These are phyloP conservation scores for Cyberlindnera mycetangii DNA, from an alignment of 805 yeast genomes.

Conservation along the genomic window DNA sequence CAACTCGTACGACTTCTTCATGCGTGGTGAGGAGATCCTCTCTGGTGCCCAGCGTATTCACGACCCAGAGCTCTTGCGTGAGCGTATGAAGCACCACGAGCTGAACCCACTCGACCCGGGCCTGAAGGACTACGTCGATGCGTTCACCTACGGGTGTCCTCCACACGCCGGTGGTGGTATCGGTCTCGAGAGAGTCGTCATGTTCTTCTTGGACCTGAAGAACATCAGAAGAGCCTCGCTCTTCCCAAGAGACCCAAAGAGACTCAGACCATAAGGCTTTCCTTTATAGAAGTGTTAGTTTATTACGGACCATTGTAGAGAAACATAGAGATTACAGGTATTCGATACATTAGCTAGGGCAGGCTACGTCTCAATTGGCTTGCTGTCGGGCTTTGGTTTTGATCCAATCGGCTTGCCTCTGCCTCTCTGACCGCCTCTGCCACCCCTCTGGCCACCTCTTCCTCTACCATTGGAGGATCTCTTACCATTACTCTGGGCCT, in stretches of 20 bases:
- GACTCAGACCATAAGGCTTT: conserved; percentile 91
- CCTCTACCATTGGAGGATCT: conserved; percentile 14
- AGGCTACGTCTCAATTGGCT: conserved; percentile 2
- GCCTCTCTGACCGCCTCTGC: conserved; percentile 23
- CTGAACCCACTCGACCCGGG: conserved; percentile 82
- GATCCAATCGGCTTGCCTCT: conserved; percentile 14
- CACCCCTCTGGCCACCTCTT: conserved; percentile 20
- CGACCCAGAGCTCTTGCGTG: conserved; percentile 76
- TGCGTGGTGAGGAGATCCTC: conserved; percentile 99
- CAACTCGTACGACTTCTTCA: conserved; percentile 97
- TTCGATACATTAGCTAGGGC: too few species aligned
- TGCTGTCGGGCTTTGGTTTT: conserved; percentile 8
- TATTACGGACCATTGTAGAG: too few species aligned
- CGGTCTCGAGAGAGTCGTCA: conserved; percentile 96
- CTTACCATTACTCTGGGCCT: not conserved
- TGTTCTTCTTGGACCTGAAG: conserved; percentile 96
- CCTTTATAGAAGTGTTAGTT: too few species aligned
- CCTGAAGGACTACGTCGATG: conserved; percentile 84
- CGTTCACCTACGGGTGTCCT: conserved; percentile 92
- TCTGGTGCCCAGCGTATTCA: conserved; percentile 99
- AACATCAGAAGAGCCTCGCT: conserved; percentile 97
- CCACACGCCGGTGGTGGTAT: conserved; percentile 99
- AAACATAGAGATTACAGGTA: not conserved
- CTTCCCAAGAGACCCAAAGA: conserved; percentile 98
- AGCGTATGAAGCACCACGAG: conserved; percentile 81